Evolutionary conservation across 768 basidiomycete genomes (phyloP).

Genomic region (Baorangia bicolor): DNA sequence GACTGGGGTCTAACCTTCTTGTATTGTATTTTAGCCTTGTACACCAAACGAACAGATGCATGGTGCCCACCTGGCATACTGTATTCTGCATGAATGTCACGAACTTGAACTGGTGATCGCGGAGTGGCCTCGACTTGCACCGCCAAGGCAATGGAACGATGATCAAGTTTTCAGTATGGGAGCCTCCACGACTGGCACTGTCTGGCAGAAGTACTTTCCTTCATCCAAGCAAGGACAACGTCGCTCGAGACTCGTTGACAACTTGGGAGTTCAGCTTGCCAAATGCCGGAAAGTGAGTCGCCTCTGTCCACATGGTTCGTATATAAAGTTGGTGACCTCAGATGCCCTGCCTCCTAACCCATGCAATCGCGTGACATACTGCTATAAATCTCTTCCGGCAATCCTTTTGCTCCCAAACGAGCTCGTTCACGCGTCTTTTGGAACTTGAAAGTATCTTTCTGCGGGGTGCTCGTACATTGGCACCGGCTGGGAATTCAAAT

Average conservation of each 20-base stretch:
- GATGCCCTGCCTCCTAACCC: conserved; percentile 52
- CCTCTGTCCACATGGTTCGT: neutral
- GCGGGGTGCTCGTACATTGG: conserved; percentile 72
- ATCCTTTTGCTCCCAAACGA: conserved; percentile 78
- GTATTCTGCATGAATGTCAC: neutral
- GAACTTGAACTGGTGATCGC: no score
- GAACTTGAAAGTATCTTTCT: conserved; percentile 91
- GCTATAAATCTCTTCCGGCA: conserved; percentile 93
- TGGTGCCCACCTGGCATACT: neutral
- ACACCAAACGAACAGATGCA: no score
- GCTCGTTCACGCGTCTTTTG: conserved; percentile 80
- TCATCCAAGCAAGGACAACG: conserved; percentile 49
- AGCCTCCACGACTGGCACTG: neutral
- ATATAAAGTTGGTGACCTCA: conserved; percentile 3
- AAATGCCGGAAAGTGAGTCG: conserved; percentile 78
- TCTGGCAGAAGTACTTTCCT: conserved; percentile 14
- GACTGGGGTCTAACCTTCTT: neutral
- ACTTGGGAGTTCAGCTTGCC: conserved; percentile 36
- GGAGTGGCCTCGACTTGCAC: neutral
- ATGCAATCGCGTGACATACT: conserved; percentile 88
- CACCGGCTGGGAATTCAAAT: conserved; percentile 37
- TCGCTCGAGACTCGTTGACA: conserved; percentile 61
- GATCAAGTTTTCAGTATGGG: neutral
- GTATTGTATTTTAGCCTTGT: neutral
- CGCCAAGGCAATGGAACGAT: conserved; percentile 1